phyloP scores from a whole-genome alignment of 2,329 filamentous ascomycete genomes.

The Pleoardoris graminearum region DNA sequence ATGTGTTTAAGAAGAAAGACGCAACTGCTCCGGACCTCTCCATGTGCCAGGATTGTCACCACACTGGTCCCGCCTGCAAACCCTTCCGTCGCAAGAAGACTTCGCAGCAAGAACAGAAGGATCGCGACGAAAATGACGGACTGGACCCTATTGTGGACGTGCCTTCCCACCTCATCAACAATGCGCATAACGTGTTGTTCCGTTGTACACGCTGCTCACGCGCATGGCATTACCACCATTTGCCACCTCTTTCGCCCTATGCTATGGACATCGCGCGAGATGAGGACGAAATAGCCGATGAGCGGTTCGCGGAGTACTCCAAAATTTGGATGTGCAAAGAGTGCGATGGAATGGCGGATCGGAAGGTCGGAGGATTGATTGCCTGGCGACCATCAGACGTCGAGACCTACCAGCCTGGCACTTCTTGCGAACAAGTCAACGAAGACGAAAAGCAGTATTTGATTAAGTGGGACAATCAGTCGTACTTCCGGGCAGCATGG shows the following conservation, averaged over 20 bases:
- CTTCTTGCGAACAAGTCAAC: conserved; percentile 58
- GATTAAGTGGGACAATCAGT: conserved; percentile 80
- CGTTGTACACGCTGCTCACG: conserved; percentile 77
- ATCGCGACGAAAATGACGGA: conserved; percentile 77
- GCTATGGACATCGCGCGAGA: conserved; percentile 51
- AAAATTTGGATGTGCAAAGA: conserved; percentile 78
- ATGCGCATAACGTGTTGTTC: conserved; percentile 75
- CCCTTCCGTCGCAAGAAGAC: conserved; percentile 76
- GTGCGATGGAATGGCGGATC: conserved; percentile 63
- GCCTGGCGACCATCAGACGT: conserved; percentile 79
- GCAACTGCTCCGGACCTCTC: conserved; percentile 68
- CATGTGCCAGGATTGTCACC: conserved; percentile 70
- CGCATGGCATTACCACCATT: conserved; percentile 81
- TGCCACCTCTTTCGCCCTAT: conserved; percentile 59
- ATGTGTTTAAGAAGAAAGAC: conserved; percentile 69
- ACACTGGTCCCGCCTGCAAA: conserved; percentile 68
- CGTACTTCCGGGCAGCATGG: conserved; percentile 84
- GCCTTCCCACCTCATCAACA: conserved; percentile 68
- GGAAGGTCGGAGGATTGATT: conserved; percentile 75
- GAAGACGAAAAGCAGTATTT: conserved; percentile 91
- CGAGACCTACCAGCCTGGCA: conserved; percentile 58
- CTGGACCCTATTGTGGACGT: conserved; percentile 74
- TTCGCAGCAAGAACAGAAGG: conserved; percentile 78
- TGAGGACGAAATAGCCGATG: conserved; percentile 57
- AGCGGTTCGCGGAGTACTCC: conserved; percentile 73